Conservation (phyloP, 441 rosid species). For the Populus trichocarpa region DNA sequence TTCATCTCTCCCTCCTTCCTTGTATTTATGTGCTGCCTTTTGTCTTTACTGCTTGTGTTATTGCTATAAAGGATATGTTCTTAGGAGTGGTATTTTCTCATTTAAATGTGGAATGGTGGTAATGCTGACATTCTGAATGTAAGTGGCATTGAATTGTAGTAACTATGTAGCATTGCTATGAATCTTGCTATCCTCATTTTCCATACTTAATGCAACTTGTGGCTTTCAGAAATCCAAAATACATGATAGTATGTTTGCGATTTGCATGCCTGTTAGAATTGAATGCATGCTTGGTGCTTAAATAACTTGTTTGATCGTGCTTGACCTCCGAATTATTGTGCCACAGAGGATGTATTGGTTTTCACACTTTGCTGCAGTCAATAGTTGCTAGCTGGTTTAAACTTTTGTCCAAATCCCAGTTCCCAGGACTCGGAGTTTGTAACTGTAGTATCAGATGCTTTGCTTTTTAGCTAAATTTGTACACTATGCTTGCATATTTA, state of each 20-base stretch:
- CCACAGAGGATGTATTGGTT: neutral
- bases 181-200: neutral
- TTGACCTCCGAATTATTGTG: neutral
- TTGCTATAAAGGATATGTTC: neutral
- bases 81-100: neutral
- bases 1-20: conserved; percentile 3
- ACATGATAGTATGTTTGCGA: neutral
- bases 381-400: neutral
- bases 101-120: neutral
- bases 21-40: neutral
- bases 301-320: neutral
- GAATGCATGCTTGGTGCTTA: neutral
- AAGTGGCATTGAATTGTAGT: neutral
- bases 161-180: neutral
- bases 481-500: neutral
- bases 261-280: neutral
- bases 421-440: neutral
- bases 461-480: neutral
- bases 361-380: neutral
- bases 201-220: neutral
- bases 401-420: neutral
- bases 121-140: neutral
- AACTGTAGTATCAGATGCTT: neutral
- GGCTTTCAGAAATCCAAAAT: neutral
- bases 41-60: neutral